These are phyloP conservation scores for Lachancea mirantina DNA, from an alignment of 805 yeast species.

Conservation along the genomic window DNA sequence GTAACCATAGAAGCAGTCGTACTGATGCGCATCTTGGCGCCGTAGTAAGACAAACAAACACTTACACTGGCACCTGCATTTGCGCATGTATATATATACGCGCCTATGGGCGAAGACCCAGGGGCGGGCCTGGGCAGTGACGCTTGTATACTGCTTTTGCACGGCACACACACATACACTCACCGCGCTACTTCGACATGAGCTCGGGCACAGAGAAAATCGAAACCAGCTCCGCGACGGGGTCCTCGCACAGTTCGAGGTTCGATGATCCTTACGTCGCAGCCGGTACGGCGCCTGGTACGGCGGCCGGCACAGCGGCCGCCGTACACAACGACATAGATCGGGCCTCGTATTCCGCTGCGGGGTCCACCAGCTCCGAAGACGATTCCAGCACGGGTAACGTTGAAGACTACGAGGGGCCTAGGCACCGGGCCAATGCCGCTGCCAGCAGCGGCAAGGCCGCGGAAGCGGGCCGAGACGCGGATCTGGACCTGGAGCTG, in stretches of 20 bases:
- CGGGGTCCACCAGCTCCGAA: conserved; percentile 1
- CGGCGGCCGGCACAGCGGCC: not conserved
- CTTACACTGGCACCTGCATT: too few species aligned
- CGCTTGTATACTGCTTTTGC: too few species aligned
- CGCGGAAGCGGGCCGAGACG: not conserved
- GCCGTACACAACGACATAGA: not conserved
- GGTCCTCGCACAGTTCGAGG: not conserved
- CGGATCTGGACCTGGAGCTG: conserved; percentile 7
- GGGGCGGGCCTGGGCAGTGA: too few species aligned
- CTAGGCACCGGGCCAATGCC: too few species aligned
- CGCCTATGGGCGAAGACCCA: too few species aligned
- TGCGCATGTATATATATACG: too few species aligned
- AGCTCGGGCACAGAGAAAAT: conserved; percentile 1
- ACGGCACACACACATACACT: too few species aligned
- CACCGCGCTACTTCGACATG: not conserved
- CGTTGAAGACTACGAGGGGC: conserved; percentile 1
- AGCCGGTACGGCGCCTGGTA: not conserved
- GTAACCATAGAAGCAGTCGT: too few species aligned
- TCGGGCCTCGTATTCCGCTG: conserved; percentile 1
- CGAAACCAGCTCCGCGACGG: not conserved
- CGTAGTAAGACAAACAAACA: too few species aligned
- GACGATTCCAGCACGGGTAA: not conserved
- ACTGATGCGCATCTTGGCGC: too few species aligned
- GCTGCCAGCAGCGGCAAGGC: not conserved
- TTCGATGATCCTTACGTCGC: not conserved